Conservation (phyloP, 2,329 filamentous ascomycete species). For the Ophiostoma sp. region DNA sequence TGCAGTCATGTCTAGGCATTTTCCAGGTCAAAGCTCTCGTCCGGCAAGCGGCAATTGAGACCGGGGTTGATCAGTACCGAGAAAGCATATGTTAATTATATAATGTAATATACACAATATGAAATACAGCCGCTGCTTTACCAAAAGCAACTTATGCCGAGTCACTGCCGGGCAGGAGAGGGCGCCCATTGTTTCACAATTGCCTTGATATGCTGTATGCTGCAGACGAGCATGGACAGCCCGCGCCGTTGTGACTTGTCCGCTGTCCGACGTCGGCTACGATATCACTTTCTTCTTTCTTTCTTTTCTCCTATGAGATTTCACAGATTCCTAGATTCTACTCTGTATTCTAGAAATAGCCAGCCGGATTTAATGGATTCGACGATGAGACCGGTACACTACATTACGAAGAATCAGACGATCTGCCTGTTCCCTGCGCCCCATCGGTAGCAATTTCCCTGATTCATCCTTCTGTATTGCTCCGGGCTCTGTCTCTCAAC, state of each 20-base stretch:
- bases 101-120: too few relatives aligned
- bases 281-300: background rate
- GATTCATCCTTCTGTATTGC: too few relatives aligned
- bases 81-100: too few relatives aligned
- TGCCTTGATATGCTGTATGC: background rate
- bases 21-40: background rate
- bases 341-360: too few relatives aligned
- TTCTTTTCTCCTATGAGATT: too few relatives aligned
- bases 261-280: background rate
- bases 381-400: too few relatives aligned
- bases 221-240: background rate
- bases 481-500: too few relatives aligned
- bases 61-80: too few relatives aligned
- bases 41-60: background rate
- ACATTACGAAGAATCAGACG: background rate
- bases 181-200: background rate
- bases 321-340: too few relatives aligned
- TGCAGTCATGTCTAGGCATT: background rate
- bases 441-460: background rate
- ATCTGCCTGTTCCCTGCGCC: background rate
- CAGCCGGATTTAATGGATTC: too few relatives aligned
- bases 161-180: background rate
- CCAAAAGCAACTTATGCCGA: background rate
- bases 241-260: background rate
- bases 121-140: too few relatives aligned